Conservation (phyloP, 768 basidiomycete species). For the Tylopilus rubrobrunneus region DNA sequence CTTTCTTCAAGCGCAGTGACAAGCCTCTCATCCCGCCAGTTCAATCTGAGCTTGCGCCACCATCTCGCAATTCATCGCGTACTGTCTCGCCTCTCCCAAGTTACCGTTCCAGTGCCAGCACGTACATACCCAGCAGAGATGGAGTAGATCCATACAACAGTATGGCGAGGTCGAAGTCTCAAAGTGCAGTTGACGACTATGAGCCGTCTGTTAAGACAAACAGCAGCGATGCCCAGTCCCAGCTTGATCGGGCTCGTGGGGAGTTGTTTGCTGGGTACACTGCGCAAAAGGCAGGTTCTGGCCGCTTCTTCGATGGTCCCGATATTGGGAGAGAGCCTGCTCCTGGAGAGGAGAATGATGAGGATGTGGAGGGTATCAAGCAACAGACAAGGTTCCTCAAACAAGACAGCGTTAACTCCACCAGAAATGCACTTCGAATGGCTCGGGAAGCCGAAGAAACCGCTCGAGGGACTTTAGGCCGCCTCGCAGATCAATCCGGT, state of each 20-base stretch:
- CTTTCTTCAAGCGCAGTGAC: slow-evolving; percentile 61
- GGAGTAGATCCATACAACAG: slow-evolving; percentile 49
- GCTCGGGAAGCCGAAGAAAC: slow-evolving; percentile 98
- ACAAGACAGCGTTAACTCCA: slow-evolving; percentile 86
- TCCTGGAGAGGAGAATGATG: slow-evolving; percentile 73
- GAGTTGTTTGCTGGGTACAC: slow-evolving; percentile 78
- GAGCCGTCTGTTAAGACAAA: slow-evolving; percentile 11
- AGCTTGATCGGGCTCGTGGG: slow-evolving; percentile 62
- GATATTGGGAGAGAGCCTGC: slow-evolving; percentile 40
- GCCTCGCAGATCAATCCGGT: slow-evolving; percentile 94
- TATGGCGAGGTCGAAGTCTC: slow-evolving; percentile 25
- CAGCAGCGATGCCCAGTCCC: slow-evolving; percentile 32
- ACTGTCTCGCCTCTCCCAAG: slow-evolving; percentile 39
- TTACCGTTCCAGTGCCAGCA: slow-evolving; percentile 50
- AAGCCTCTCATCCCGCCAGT: slow-evolving; percentile 68
- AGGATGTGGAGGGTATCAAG: slow-evolving; percentile 94
- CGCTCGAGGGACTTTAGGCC: slow-evolving; percentile 75
- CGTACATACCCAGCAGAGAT: slow-evolving; percentile 69
- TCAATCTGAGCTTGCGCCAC: slow-evolving; percentile 30
- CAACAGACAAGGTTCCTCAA: slow-evolving; percentile 84
- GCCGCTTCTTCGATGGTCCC: slow-evolving; percentile 69
- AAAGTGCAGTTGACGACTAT: slow-evolving; percentile 24
- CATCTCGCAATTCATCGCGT: slow-evolving; percentile 28
- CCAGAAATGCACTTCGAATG: slow-evolving; percentile 87
- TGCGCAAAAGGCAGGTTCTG: slow-evolving; percentile 52